phyloP scores from a whole-genome alignment of 1,284 basidiomycete species.

The Leccinum ponderosum region DNA sequence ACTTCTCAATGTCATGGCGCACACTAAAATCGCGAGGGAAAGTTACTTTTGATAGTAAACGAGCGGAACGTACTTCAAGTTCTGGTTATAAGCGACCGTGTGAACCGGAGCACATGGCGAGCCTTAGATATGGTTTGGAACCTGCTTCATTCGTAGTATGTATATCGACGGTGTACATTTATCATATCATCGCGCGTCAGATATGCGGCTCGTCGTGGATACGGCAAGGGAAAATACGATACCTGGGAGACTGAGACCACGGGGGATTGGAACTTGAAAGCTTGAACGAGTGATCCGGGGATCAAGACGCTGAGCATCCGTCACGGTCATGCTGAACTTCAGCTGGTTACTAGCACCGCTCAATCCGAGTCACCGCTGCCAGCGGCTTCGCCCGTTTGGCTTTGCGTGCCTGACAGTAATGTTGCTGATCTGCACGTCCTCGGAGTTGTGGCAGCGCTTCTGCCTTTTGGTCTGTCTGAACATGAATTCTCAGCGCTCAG shows the following conservation, averaged over 20 bases:
- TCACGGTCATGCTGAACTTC: too few relatives aligned
- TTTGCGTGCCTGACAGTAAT: too few relatives aligned
- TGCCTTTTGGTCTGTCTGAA: too few relatives aligned
- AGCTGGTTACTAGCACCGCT: too few relatives aligned
- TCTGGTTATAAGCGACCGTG: background rate
- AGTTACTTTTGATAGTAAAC: background rate
- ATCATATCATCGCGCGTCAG: background rate
- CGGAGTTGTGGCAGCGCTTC: too few relatives aligned
- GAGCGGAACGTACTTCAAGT: background rate
- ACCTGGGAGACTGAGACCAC: conserved; percentile 2
- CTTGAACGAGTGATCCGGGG: too few relatives aligned
- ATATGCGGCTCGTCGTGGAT: background rate
- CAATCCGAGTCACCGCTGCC: too few relatives aligned
- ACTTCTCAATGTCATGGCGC: background rate
- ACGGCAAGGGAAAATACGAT: conserved; percentile 2
- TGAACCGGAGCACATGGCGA: background rate
- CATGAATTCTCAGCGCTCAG: too few relatives aligned
- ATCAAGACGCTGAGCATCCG: too few relatives aligned
- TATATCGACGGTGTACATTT: conserved; percentile 23
- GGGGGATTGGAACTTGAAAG: too few relatives aligned
- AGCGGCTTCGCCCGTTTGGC: too few relatives aligned
- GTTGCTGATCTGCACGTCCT: too few relatives aligned
- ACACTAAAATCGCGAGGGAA: background rate
- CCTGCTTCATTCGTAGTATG: conserved; percentile 12
- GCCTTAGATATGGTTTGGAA: background rate